phyloP scores from a whole-genome alignment of 495 filamentous ascomycete species.

The Trichocladium uniseriatum region DNA sequence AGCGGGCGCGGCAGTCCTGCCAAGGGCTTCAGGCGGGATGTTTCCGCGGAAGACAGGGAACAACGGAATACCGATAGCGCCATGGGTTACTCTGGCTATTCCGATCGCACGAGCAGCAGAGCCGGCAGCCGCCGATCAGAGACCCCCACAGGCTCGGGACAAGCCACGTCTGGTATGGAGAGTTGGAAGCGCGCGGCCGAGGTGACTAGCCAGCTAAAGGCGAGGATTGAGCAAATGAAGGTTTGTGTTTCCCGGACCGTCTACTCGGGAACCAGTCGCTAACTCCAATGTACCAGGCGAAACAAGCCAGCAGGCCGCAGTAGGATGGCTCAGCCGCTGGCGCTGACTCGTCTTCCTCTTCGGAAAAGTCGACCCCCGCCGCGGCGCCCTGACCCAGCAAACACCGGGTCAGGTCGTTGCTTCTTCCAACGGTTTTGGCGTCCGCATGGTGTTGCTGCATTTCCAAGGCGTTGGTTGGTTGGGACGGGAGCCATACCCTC shows the following conservation, averaged over 20 bases:
- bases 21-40: slow-evolving; percentile 30
- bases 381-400: background rate
- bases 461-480: slow-evolving; percentile 3
- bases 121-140: slow-evolving; percentile 35
- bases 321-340: background rate
- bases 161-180: slow-evolving; percentile 57
- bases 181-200: slow-evolving; percentile 98
- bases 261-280: background rate
- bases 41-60: slow-evolving; percentile 19
- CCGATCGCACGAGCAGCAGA: slow-evolving; percentile 25
- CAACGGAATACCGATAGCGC: slow-evolving; percentile 12
- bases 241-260: slow-evolving; percentile 20
- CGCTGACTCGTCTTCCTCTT: background rate
- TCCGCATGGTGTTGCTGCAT: slow-evolving; percentile 3
- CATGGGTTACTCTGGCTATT: slow-evolving; percentile 19
- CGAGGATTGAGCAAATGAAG: slow-evolving; percentile 79
- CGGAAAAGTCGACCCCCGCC: too few species aligned
- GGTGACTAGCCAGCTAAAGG: slow-evolving; percentile 94
- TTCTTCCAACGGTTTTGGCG: background rate
- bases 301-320: slow-evolving; percentile 6
- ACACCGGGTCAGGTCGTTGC: background rate
- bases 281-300: background rate
- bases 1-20: slow-evolving; percentile 50
- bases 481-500: background rate
- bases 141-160: slow-evolving; percentile 19